A percentile compares a stretch with the other conserved stretches of the same genome.
phyloP scores from a whole-genome alignment of 192 early-diverging fungal genomes.

The Jimgerdemannia flammicorona region DNA sequence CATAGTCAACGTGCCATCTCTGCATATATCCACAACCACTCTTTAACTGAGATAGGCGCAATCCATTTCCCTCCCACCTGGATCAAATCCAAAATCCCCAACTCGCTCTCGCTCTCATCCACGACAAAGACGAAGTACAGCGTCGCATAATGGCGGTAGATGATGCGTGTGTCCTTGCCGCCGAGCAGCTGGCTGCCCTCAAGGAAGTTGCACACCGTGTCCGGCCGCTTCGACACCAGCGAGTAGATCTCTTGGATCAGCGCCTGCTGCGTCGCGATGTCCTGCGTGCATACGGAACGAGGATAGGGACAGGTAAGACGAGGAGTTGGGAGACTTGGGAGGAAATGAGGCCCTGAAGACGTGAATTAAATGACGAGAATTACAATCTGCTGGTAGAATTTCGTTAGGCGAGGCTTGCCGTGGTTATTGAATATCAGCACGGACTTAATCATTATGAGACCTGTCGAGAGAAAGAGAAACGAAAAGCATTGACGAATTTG shows the following conservation, averaged over 20 bases:
- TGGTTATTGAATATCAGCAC: slow-evolving; percentile 99
- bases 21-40: neutral
- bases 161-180: slow-evolving; percentile 83
- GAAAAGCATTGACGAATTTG: neutral
- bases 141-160: slow-evolving; percentile 96
- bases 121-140: slow-evolving; percentile 99
- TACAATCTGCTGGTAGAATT: slow-evolving; percentile 93
- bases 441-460: slow-evolving; percentile 79
- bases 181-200: slow-evolving; percentile 79
- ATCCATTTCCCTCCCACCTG: slow-evolving; percentile 48
- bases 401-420: slow-evolving; percentile 90
- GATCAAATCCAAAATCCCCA: slow-evolving; percentile 95
- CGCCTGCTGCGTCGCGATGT: slow-evolving; percentile 78
- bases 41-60: neutral
- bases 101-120: slow-evolving; percentile 92
- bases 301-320: neutral
- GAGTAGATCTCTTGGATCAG: slow-evolving; percentile 86
- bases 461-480: neutral
- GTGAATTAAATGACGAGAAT: neutral
- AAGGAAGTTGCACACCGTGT: slow-evolving; percentile 89
- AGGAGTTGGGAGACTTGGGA: neutral
- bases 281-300: slow-evolving; percentile 38
- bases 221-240: slow-evolving; percentile 81
- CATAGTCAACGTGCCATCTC: slow-evolving; percentile 1
- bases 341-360: neutral